Evolutionary conservation across 352 stramenopile genomes (phyloP), one percentile per base, ranked within the genome.

Genomic region (Lagenidium giganteum): DNA sequence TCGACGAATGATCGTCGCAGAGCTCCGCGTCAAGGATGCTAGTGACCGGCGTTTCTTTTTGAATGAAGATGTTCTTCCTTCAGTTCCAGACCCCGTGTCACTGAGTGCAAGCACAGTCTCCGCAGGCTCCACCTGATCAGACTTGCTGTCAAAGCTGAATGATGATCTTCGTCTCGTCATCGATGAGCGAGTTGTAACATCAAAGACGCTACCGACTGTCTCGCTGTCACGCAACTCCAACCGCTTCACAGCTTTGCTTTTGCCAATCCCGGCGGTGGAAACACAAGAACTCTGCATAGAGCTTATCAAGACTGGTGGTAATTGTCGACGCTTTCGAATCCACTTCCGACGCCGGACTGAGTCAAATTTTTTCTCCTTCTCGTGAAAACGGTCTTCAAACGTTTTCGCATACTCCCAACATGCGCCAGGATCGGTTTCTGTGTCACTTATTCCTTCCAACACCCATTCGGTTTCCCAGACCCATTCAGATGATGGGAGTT

Each of bases 401-500:
- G 53, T 81, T 36, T 70, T 79, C 6, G 72, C 68, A 48, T 83
- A 85, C 51, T 69, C 55, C 64, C 68, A 85, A 16, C 34, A 22
- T 4, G 29, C 36, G 0, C 25, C 4, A 3, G 8, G 26, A n/a
- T 33, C 42, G 2, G 38, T 47, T 13, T 58, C 54, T 7, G 32
- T 39, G 28, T 35, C 18, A 45, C 35, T 59, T 30, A 32, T 69
- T 50, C 34, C 45, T 46, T 81, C 70, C 22, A 84, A 34, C 16
- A 52, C 37, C 71, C 71, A 84, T 1, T 82, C 69, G 26, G 59
- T 60, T 53, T 79, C 68, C 72, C 72, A 85, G 20, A 83, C 48
- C 72, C 72, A 85, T 40, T 85, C 72, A 3, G 70, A 83, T 12
- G 69, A 81, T 27, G 69, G 67, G 1, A 85, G 59, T 25, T 77